Conservation (phyloP, 495 filamentous ascomycete genomes). For the Penicillium paradoxum region DNA sequence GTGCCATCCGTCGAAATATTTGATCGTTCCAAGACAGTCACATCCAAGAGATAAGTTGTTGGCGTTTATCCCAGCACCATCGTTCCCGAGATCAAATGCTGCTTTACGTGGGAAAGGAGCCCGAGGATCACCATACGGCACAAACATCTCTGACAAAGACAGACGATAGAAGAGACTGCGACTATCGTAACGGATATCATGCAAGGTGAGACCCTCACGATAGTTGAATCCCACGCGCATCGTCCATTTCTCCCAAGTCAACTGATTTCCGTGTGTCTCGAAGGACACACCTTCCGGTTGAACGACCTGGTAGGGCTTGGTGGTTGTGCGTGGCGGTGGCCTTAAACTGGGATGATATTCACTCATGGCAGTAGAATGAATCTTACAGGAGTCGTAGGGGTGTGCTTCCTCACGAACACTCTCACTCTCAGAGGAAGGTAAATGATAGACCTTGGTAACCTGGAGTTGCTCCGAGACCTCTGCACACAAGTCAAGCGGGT, state of each 20-base stretch:
- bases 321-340: conserved; percentile 43
- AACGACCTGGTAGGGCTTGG: conserved; percentile 70
- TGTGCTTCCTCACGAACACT: conserved; percentile 9
- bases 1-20: conserved; percentile 57
- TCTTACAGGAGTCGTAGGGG: conserved; percentile 29
- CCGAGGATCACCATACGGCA: conserved; percentile 60
- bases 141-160: conserved; percentile 70
- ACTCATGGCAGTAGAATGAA: conserved; percentile 44
- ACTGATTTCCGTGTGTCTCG: conserved; percentile 32
- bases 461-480: conserved; percentile 56
- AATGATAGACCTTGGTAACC: conserved; percentile 44
- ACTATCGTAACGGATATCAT: conserved; percentile 63
- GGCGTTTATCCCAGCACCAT: conserved; percentile 59
- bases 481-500: conserved; percentile 66
- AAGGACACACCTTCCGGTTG: conserved; percentile 76
- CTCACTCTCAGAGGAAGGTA: conserved; percentile 34
- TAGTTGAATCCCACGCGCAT: conserved; percentile 61
- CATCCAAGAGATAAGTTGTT: conserved; percentile 58
- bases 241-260: conserved; percentile 63
- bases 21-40: conserved; percentile 60
- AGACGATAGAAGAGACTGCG: conserved; percentile 65
- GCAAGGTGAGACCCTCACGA: conserved; percentile 57
- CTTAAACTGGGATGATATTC: conserved; percentile 63
- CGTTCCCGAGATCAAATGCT: conserved; percentile 68
- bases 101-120: conserved; percentile 60